Base-by-base conservation (phyloP, 768 basidiomycete species). In the Trametopsis cervina region DNA sequence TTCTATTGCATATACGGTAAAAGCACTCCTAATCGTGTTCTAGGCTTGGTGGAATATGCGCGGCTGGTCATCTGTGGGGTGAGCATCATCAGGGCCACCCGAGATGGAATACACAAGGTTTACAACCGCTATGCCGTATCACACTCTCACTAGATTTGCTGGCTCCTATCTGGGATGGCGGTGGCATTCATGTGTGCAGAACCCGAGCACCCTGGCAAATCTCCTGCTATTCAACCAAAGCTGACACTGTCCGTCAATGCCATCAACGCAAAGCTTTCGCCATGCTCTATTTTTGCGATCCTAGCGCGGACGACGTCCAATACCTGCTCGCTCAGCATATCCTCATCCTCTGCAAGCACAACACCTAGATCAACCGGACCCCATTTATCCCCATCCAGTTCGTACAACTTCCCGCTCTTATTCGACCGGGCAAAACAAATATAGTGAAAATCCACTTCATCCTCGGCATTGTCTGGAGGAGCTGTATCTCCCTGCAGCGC, bases 401-500 rank as follows among this genome's bases (percentile, higher is more conserved):
- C 35, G 39, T 51, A 51, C 27, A 51, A 18, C 12, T 51, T 24
- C 27, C 44, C 44, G 22, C 26, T 46, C 44, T 51, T 45, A 17
- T 7, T 13, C 24, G 50, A 51, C 6, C 12, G 36, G 4, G 46
- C 50, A 35, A 51, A 51, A 40, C 44, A 46, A 21, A 27, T 42
- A 41, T 51, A 51, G 39, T 51, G 50, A 17, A 26, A n/a, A n/a
- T n/a, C 25, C 13, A 42, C 39, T 18, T 46, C 44, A 29, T 33
- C 50, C 13, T 46, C 50, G 22, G 24, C 29, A 24, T 39, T 35
- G 20, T 40, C 44, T 17, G 50, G 50, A 2, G 40, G 26, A 4
- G 44, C 44, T 5, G 44, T 51, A 36, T 51, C 42, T 4, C 50
- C 50, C 22, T 51, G 43, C 17, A 51, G 20, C 20, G 50, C 50